Evolutionary conservation across 2,329 filamentous ascomycete species (phyloP).

Genomic region (Reticulascus tulasneorum): DNA sequence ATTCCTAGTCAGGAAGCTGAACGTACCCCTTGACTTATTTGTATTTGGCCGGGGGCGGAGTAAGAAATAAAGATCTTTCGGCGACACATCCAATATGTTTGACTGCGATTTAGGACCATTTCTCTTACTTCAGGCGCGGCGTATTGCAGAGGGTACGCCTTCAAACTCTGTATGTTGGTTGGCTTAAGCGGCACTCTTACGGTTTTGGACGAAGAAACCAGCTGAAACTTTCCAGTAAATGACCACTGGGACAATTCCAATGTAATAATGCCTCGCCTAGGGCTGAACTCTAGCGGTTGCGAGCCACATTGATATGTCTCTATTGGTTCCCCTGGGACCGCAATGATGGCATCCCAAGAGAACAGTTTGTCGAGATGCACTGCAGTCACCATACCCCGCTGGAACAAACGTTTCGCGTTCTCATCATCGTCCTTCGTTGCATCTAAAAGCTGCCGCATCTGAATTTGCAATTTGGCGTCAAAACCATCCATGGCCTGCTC

Average conservation of each 20-base stretch:
- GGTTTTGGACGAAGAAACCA: background rate
- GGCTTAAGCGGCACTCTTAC: background rate
- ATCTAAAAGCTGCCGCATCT: too few species aligned
- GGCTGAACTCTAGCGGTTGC: background rate
- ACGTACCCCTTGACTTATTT: background rate
- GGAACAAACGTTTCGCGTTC: too few species aligned
- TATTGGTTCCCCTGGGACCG: background rate
- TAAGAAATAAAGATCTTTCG: background rate
- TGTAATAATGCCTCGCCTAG: background rate
- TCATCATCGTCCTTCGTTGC: too few species aligned
- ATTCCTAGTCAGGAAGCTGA: background rate
- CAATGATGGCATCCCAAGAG: too few species aligned
- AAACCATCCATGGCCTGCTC: too few species aligned
- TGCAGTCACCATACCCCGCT: too few species aligned
- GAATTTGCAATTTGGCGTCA: too few species aligned
- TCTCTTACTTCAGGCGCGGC: background rate
- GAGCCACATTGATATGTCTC: background rate
- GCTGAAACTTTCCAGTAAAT: background rate
- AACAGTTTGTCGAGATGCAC: too few species aligned
- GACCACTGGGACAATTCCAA: background rate
- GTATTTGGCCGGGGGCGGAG: background rate
- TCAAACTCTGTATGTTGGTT: background rate
- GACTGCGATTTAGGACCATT: background rate
- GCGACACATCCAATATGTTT: background rate
- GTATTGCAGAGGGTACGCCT: background rate